Evolutionary conservation across 2,329 filamentous ascomycete genomes (phyloP).

Genomic region (Pseudophaeomoniella oleicola): DNA sequence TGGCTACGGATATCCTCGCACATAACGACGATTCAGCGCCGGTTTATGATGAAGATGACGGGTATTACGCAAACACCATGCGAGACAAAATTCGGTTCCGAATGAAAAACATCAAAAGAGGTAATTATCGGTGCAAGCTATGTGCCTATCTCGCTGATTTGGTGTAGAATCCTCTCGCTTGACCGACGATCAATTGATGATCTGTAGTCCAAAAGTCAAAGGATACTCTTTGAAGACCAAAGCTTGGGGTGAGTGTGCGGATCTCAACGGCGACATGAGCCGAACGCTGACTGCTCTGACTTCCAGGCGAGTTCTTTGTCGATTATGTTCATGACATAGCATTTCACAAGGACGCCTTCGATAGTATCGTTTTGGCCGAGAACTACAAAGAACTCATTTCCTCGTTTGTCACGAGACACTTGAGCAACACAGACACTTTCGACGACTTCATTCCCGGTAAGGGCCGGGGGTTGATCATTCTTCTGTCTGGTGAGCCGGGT

Average conservation of each 20-base stretch:
- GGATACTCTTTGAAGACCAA: slow-evolving; percentile 35
- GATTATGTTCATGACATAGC: slow-evolving; percentile 25
- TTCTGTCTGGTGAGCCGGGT: slow-evolving; percentile 34
- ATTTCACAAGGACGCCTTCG: slow-evolving; percentile 31
- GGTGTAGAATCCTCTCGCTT: no score
- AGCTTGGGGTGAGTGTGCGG: slow-evolving; percentile 18
- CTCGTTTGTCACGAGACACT: slow-evolving; percentile 29
- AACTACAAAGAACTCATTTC: slow-evolving; percentile 33
- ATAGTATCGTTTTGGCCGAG: slow-evolving; percentile 32
- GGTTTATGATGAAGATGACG: slow-evolving; percentile 9
- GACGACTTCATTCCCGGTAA: slow-evolving; percentile 39
- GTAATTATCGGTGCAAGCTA: no score
- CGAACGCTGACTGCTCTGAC: not conserved
- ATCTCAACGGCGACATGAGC: not conserved
- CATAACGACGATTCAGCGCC: slow-evolving; percentile 3
- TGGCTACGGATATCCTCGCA: not conserved
- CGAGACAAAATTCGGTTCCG: slow-evolving; percentile 9
- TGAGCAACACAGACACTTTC: slow-evolving; percentile 21
- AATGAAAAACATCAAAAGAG: slow-evolving; percentile 14
- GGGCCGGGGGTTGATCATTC: slow-evolving; percentile 34
- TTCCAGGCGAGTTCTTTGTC: slow-evolving; percentile 19
- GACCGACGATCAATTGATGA: slow-evolving; percentile 22
- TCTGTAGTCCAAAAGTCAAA: slow-evolving; percentile 26
- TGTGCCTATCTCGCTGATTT: no score
- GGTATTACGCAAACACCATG: not conserved